Conservation (phyloP, 768 basidiomycete genomes). For the Calocera cornea region DNA sequence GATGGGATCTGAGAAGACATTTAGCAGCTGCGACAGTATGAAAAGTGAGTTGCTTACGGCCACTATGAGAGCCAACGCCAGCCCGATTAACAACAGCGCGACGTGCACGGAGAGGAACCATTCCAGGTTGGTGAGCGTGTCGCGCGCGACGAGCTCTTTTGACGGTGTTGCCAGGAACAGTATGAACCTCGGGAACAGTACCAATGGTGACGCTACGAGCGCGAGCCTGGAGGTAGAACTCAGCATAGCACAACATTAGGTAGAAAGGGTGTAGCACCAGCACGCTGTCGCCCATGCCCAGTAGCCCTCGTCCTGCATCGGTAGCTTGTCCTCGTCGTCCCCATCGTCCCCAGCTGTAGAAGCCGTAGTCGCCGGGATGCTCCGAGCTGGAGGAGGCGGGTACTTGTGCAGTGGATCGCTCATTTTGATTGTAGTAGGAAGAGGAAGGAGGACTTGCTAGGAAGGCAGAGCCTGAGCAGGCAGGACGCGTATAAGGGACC, state of each 20-base stretch:
- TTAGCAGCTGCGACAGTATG: background rate
- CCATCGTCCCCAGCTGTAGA: background rate
- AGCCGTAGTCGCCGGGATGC: background rate
- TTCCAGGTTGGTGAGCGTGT: slow-evolving; percentile 50
- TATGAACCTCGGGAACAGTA: slow-evolving; percentile 48
- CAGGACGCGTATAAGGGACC: background rate
- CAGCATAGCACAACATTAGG: background rate
- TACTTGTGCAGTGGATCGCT: slow-evolving; percentile 1
- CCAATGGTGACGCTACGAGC: slow-evolving; percentile 27
- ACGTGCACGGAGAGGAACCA: slow-evolving; percentile 53
- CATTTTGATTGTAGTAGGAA: background rate
- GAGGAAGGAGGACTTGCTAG: background rate
- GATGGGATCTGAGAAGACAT: background rate
- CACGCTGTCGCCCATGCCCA: background rate
- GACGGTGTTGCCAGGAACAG: slow-evolving; percentile 47
- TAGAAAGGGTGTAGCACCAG: background rate
- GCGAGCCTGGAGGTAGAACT: slow-evolving; percentile 21
- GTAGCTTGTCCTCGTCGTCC: slow-evolving; percentile 2
- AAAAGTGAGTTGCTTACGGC: slow-evolving; percentile 32
- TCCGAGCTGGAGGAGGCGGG: background rate
- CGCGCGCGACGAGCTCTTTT: slow-evolving; percentile 22
- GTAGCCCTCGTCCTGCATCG: slow-evolving; percentile 4
- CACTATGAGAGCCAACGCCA: slow-evolving; percentile 44
- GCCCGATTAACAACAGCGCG: slow-evolving; percentile 44
- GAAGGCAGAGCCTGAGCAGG: background rate